Evolutionary conservation across 176 grass and related monocot genomes (phyloP), one percentile per base, ranked within the genome.

Genomic region (Eremochloa ophiuroides): DNA sequence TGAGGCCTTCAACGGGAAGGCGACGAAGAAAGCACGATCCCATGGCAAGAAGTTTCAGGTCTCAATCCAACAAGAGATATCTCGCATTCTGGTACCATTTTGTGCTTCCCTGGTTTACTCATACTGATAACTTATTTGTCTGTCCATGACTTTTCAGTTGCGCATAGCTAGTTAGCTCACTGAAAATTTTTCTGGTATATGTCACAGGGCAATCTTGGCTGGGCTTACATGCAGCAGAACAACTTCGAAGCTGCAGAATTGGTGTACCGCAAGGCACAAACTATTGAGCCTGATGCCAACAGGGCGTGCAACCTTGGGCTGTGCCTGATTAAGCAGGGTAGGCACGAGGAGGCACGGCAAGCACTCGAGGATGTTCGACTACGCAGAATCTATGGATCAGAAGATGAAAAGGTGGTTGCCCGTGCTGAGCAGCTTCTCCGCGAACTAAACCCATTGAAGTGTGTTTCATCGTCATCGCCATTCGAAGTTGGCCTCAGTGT

Each of bases 11-110:
- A 95, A 99, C 5, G 96, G 96, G 60, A 99, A 91, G 84, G 23
- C 83, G 0, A 95, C 96, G 0, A 98, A 98, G 79, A 99, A 89
- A 10, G 93, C 96, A 10, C 96, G 93, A 2, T 99, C 96, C 50
- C 96, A 93, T 46, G 93, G 96, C 53, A 99, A 93, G 80, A 99
- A 99, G 79, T 99, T 99, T 83, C 96, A 99, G 82, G 90, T 99
- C 77, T 99, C 96, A 8, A 86, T 99, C 72, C 85, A 95, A 48
- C 88, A 95, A 75, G 96, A 99, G 69, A 95, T 87, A 2, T 82
- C 96, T 10, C 90, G 96, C 48, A 86, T 95, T 78, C 82, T 95
- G 90, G 96, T 95, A 88, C 22, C 18, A 0, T 10, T 38, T 48
- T n/a, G n/a, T 15, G 28, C 50, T 62, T 7, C 38, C 22, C 15